Conservation (phyloP, 2,329 filamentous ascomycete species). For the Ascochyta lentis region DNA sequence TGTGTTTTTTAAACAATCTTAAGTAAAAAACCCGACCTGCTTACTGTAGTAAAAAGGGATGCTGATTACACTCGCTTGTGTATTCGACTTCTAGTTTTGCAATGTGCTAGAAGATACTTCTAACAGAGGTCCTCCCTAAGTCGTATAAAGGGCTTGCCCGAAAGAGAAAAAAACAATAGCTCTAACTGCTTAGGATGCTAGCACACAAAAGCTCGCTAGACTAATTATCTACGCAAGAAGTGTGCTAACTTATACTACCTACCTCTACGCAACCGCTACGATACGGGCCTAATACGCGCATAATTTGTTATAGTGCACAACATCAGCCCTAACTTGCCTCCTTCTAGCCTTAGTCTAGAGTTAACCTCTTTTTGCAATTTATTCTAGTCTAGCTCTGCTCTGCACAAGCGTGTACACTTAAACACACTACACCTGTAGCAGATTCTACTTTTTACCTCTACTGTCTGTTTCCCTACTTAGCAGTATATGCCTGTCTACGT, state of each 20-base stretch:
- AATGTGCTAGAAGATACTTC: too few species aligned
- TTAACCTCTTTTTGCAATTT: constrained; percentile 2
- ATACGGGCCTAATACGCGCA: not conserved
- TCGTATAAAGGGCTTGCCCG: too few species aligned
- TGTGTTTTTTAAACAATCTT: too few species aligned
- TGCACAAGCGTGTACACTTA: not conserved
- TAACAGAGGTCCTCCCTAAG: too few species aligned
- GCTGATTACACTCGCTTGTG: too few species aligned
- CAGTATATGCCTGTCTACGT: not conserved
- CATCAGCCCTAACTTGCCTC: constrained; percentile 4
- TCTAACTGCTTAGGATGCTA: too few species aligned
- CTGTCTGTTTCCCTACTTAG: not conserved
- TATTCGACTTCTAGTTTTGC: too few species aligned
- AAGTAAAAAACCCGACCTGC: too few species aligned
- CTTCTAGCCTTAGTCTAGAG: constrained; percentile 2
- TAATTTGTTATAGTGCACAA: constrained; percentile 4
- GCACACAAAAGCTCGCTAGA: too few species aligned
- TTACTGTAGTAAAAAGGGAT: too few species aligned
- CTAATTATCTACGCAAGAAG: too few species aligned
- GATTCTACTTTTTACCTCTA: not conserved
- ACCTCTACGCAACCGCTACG: constrained; percentile 8
- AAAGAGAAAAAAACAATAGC: too few species aligned
- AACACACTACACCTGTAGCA: not conserved
- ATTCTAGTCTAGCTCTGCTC: not conserved
- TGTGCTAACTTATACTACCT: not conserved